Conservation (phyloP, 1,284 basidiomycete genomes). For the Cerrena zonata region DNA sequence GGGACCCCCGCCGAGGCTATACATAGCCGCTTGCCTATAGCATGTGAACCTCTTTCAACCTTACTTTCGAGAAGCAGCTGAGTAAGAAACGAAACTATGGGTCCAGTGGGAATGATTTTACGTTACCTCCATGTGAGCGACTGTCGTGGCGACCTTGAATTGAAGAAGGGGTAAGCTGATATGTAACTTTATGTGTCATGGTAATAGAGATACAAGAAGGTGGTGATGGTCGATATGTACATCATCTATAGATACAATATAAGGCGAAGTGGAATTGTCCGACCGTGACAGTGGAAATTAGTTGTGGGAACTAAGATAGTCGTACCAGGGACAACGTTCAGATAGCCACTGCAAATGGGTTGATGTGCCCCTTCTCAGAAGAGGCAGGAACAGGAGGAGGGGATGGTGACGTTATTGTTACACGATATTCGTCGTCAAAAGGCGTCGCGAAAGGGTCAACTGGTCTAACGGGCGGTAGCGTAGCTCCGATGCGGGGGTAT, state of each 20-base stretch:
- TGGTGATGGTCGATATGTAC: background rate
- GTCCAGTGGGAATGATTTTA: too few relatives aligned
- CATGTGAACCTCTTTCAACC: too few relatives aligned
- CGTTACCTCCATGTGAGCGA: too few relatives aligned
- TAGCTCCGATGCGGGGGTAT: slow-evolving; percentile 24
- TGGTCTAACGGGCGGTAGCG: slow-evolving; percentile 34
- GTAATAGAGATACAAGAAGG: background rate
- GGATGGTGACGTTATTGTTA: slow-evolving; percentile 1
- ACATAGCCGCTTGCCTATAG: too few relatives aligned
- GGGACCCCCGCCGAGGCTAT: too few relatives aligned
- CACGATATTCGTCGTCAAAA: slow-evolving; percentile 60
- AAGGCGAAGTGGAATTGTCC: background rate
- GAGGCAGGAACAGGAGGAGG: slow-evolving; percentile 8
- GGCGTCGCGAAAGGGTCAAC: slow-evolving; percentile 67
- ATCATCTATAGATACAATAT: background rate
- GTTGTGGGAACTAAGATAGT: background rate
- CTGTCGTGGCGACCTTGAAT: too few relatives aligned
- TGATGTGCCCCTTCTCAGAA: slow-evolving; percentile 17
- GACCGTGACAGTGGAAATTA: background rate
- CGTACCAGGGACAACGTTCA: background rate
- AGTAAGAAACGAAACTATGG: too few relatives aligned
- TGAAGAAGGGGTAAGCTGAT: too few relatives aligned
- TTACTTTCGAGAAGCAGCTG: too few relatives aligned
- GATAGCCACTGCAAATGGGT: slow-evolving; percentile 20
- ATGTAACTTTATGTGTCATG: too few relatives aligned